These are phyloP conservation scores for Xylaria venustula DNA, from an alignment of 495 filamentous ascomycete species.

Conservation along the genomic window DNA sequence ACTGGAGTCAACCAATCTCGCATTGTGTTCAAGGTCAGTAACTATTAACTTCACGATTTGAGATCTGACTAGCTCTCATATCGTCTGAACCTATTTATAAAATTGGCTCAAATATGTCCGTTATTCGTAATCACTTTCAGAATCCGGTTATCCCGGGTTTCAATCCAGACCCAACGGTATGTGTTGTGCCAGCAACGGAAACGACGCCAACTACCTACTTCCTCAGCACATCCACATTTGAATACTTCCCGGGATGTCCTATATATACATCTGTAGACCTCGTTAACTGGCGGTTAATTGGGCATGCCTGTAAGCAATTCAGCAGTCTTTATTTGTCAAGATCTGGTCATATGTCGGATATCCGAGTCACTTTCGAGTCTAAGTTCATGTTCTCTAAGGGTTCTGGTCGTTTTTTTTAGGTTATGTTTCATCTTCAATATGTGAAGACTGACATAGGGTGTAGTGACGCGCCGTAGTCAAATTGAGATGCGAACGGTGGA, in stretches of 20 bases:
- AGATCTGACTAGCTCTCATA: no score
- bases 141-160: slow-evolving; percentile 36
- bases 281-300: slow-evolving; percentile 46
- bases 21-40: background rate
- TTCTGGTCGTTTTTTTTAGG: no score
- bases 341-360: no score
- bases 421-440: no score
- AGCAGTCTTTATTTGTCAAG: no score
- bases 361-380: no score
- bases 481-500: slow-evolving; percentile 49
- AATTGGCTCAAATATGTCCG: background rate
- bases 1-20: background rate
- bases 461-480: slow-evolving; percentile 39
- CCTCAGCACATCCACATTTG: slow-evolving; percentile 47
- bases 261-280: slow-evolving; percentile 50
- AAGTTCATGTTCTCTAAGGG: no score
- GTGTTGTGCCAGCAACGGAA: slow-evolving; percentile 27
- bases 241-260: slow-evolving; percentile 47
- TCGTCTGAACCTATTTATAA: no score
- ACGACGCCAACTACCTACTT: slow-evolving; percentile 33
- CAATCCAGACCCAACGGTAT: slow-evolving; percentile 44
- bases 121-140: background rate
- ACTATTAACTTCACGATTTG: no score
- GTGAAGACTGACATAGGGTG: no score
- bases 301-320: slow-evolving; percentile 34